Base-by-base conservation (phyloP, 2,329 filamentous ascomycete species). In the Cladosporium austrohemisphaericum region DNA sequence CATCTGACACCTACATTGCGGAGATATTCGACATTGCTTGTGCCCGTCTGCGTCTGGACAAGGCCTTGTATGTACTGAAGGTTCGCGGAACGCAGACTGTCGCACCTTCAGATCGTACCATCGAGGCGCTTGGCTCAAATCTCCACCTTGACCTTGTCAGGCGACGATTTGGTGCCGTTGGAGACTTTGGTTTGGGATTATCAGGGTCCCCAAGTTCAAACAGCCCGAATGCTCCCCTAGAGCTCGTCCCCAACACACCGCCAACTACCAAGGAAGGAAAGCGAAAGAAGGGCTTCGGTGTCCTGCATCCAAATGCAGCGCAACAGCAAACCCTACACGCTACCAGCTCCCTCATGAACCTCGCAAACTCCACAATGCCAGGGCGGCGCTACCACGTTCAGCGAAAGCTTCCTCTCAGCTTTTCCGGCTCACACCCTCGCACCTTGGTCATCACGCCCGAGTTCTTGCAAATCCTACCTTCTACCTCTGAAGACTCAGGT, bases 391-490 rank as follows among this genome's bases (percentile, higher is more conserved):
- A 89, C 68, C 83, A 81, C 10, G 88, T 94, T 13, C 86, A 85
- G 73, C 82, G 88, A 55, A 88, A 90, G 68, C 86, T 91, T 67
- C 84, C 86, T 7, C 88, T 93, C 78, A 83, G 86, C 19, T 85
- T 93, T 59, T 83, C 87, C 33, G 83, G 81, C 3, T 79, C 85
- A 61, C 86, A 87, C 52, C 85, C 90, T 59, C 81, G 86, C 51
- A 80, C 88, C 8, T 73, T 93, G 33, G 83, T 86, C 38, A 88
- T 94, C 56, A 88, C 92, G 59, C 86, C 86, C 52, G 88, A 94
- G 65, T 93, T 91, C 65, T 81, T 94, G 54, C 87, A 92, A 67
- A 89, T 94, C 59, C 85, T 89, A 78, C 86, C 88, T 2, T 70
- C 69, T 5, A 70, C 72, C 20, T 60, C 60, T 1, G 64, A 63